Evolutionary conservation across 1,284 basidiomycete genomes (phyloP), one percentile per base, ranked within the genome.

Genomic region (Athelia sp.): DNA sequence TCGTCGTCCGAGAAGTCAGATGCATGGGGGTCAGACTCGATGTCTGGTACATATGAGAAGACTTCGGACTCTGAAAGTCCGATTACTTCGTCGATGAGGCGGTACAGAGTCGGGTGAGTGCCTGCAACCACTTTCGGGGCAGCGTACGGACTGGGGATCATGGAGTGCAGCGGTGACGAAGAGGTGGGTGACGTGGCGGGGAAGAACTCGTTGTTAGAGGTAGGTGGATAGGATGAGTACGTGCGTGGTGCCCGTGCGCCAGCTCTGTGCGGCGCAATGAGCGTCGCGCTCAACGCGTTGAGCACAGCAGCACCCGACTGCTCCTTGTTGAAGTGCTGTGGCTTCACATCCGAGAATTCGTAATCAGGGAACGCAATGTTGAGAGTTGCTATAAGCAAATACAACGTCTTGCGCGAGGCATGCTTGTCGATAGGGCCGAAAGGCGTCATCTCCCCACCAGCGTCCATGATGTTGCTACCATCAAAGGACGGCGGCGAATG

Each of bases 361-460:
- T 98, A 85, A 76, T 98, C 96, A 0, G 95, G 95, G 65, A 97
- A 99, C 2, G 96, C 95, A 59, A 93, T 84, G 71, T 99, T 99
- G 61, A 99, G 87, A 3, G 94, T 95, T 14, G 93, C 90, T 59
- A 99, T 98, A 63, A 99, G 87, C 48, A 97, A 81, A 73, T 91
- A 94, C 46, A 95, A 81, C 2, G 89, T 93, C 79, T 94, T 95
- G 60, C 93, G 78, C 31, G 89, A 86, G 32, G 79, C 73, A 49
- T 84, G 84, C 58, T 85, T 80, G 71, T 82, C 80, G 60, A 90
- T 83, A 43, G 85, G 83, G 10, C 87, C 87, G 56, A 90, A 90
- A 0, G 87, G 86, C 36, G 87, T 89, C 64, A 82, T 78, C 62
- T 87, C 86, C 24, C 76, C 78, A 67, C 82, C 86, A 54, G 69